These are phyloP conservation scores for Neonectria neomacrospora DNA, from an alignment of 2,329 filamentous ascomycete genomes.

Conservation along the genomic window DNA sequence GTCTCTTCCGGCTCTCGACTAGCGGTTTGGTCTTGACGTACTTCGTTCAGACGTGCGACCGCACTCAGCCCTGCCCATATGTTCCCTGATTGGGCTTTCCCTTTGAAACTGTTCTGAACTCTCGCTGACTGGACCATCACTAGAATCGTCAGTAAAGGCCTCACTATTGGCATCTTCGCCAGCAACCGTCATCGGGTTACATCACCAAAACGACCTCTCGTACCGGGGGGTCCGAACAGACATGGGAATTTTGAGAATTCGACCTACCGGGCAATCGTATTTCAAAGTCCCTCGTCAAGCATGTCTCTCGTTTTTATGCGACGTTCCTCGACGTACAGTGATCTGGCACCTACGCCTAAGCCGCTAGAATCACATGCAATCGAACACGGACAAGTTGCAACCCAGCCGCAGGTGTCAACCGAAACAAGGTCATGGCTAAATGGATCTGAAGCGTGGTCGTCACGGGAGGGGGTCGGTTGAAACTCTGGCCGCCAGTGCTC, in stretches of 20 bases:
- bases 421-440: background rate
- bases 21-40: background rate
- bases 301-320: background rate
- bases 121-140: background rate
- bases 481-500: background rate
- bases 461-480: conserved; percentile 13
- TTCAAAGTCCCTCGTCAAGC: background rate
- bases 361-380: conserved; percentile 7
- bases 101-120: background rate
- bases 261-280: background rate
- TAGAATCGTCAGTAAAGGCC: background rate
- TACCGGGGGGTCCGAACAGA: background rate
- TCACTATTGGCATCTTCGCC: background rate
- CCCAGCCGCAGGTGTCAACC: conserved; percentile 3
- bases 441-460: background rate
- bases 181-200: background rate
- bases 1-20: background rate
- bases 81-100: background rate
- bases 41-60: background rate
- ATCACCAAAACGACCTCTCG: background rate
- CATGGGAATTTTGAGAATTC: background rate
- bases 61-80: background rate
- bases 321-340: conserved; percentile 1
- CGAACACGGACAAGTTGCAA: background rate
- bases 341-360: conserved; percentile 6